Evolutionary conservation across 768 basidiomycete species (phyloP), one percentile per base, ranked within the genome.

Genomic region (Cystofilobasidium ferigula): DNA sequence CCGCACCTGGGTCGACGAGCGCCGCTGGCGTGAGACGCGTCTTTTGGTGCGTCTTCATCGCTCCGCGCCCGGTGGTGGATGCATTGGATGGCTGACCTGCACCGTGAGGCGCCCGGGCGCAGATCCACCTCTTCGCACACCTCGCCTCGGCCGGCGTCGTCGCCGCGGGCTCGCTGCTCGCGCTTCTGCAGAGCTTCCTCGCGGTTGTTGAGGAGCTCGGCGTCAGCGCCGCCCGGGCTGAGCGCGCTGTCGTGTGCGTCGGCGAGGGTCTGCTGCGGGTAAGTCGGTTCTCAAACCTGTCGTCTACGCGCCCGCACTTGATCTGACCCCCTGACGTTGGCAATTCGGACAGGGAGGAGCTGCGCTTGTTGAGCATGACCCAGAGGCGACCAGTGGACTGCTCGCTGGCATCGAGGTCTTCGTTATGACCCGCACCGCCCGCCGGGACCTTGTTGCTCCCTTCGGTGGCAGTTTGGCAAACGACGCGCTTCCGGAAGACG

Each of bases 51-150:
- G 51, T 54, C 20, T 42, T 42, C 10, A 20, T 20, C 14, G 26
- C 51, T 32, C 28, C 28, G 5, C 5, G 20, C 30, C 7, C 48
- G 48, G 3, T 9, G 18, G 12, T 10, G 48, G 6, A 13, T 6
- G 26, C 24, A 78, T 84, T 0, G 74, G 88, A 0, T 88, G 9
- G 22, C 26, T 63, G 22, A 30, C 53, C 35, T 30, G 35, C 34
- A 28, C 38, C 18, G 13, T 8, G 18, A 28, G 12, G 4, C n/a
- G 1, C n/a, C 9, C 18, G 62, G 63, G 26, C 40, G 13, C 70
- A 98, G 93, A 86, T 97, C 18, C 89, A 91, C 69, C 88, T 98
- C 75, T 95, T 98, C 73, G 86, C 92, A 1, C 88, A 93, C 72
- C 77, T 95, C 54, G 86, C 88, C 35, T 80, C 86, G 3, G 84